Conservation (phyloP, 2,329 filamentous ascomycete species). For the Triangularia verruculosa region DNA sequence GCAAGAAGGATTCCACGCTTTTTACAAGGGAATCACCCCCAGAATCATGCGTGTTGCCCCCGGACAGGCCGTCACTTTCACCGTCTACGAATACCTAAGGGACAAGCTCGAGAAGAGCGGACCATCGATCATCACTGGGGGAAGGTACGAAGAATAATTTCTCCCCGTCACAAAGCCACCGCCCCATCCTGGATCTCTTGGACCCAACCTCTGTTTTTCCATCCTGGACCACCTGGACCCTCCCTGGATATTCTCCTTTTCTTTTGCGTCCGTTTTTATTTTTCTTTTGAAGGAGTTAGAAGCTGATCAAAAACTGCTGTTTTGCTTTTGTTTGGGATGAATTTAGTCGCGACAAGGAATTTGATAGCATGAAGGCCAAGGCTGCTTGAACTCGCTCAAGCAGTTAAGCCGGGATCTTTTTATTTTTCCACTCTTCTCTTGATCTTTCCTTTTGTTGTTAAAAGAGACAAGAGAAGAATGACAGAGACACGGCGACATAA, state of each 20-base stretch:
- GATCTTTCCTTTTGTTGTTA: not conserved
- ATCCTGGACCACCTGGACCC: not conserved
- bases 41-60: constrained; percentile 96
- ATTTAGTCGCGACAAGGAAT: constrained; percentile 11
- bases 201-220: not conserved
- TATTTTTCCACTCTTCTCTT: not conserved
- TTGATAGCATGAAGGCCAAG: constrained; percentile 23
- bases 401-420: not conserved
- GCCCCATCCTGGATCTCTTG: not conserved
- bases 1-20: constrained; percentile 89
- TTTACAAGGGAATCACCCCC: constrained; percentile 99
- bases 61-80: constrained; percentile 78
- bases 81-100: constrained; percentile 76
- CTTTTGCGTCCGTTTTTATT: not conserved
- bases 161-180: not conserved
- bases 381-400: not conserved
- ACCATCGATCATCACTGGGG: constrained; percentile 56
- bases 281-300: not conserved
- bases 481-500: not conserved
- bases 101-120: constrained; percentile 66
- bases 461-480: not conserved
- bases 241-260: not conserved
- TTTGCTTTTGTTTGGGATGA: constrained; percentile 3
- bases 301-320: not conserved
- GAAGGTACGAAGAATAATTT: constrained; percentile 64